Conservation (phyloP, 139 green algal species). For the Asterochloris sp. region DNA sequence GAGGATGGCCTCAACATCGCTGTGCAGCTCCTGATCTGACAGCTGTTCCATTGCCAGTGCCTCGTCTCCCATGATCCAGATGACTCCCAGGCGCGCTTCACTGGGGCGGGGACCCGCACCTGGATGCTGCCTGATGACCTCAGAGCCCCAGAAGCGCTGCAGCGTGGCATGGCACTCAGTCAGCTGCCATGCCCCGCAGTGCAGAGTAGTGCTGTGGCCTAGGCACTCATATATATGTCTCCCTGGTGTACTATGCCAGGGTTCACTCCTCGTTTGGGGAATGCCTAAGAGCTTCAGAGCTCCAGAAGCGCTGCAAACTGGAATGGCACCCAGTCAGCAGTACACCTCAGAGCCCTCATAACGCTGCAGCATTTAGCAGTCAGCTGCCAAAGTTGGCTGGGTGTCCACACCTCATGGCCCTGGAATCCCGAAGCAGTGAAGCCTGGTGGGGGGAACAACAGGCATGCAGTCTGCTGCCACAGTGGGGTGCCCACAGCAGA, state of each 20-base stretch:
- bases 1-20: neutral
- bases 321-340: no score
- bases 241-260: neutral
- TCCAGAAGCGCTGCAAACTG: no score
- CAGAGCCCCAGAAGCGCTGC: slow-evolving; percentile 17
- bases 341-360: no score
- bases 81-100: slow-evolving; percentile 1
- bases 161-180: neutral
- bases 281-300: no score
- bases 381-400: no score
- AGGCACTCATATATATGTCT: neutral
- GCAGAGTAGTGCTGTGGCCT: neutral
- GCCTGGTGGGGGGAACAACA: no score
- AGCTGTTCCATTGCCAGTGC: slow-evolving; percentile 11
- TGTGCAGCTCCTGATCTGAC: slow-evolving; percentile 9
- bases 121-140: slow-evolving; percentile 3
- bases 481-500: no score
- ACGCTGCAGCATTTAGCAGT: no score
- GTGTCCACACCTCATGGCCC: no score
- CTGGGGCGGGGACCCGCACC: neutral
- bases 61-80: slow-evolving; percentile 18
- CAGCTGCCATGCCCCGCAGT: neutral
- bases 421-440: no score
- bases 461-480: no score
- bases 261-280: neutral